Evolutionary conservation across 2,329 filamentous ascomycete genomes (phyloP), one percentile per base, ranked within the genome.

Genomic region (Diaporthe ampelina): DNA sequence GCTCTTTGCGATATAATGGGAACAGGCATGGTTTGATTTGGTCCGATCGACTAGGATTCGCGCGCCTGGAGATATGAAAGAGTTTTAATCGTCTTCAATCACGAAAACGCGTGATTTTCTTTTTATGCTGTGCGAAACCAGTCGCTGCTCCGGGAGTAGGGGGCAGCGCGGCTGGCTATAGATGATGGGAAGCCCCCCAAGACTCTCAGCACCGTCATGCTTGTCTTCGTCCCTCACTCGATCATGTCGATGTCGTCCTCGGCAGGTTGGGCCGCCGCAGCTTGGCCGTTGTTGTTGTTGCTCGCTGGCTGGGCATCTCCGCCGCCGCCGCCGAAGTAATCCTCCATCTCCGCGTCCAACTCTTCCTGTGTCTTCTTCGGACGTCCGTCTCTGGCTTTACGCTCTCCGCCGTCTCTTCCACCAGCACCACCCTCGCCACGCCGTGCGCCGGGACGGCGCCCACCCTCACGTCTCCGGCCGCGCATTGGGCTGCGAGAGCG

Each of bases 281-380:
- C 91, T 72, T 91, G 90, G 52, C 83, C 85, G 24, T 80, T 76
- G 43, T 65, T 76, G 43, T 65, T 78, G 40, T 70, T 75, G 40
- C 78, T 78, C 29, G 79, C 75, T 74, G 79, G 78, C 58, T 81
- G 77, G 29, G 75, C 74, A 19, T 76, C 76, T 26, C 76, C 77
- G 73, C 79, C 81, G 50, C 83, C 82, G 35, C 85, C 86, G 40
- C 89, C 92, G 87, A 95, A 98, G 83, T 98, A 98, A 81, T 98
- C 94, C 40, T 93, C 95, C 95, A 98, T 98, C 84, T 98, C 95
- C n/a, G 94, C 94, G 82, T 98, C 95, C 54, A 98, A 87, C 82
- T 98, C 94, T 79, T 97, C 94, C 78, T 95, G 93, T 0, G 95
- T 98, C 89, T 97, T 98, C 84, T 91, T 93, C 2, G 91, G 88